Conservation (phyloP, 306 rosid species). For the Vigna radiata region DNA sequence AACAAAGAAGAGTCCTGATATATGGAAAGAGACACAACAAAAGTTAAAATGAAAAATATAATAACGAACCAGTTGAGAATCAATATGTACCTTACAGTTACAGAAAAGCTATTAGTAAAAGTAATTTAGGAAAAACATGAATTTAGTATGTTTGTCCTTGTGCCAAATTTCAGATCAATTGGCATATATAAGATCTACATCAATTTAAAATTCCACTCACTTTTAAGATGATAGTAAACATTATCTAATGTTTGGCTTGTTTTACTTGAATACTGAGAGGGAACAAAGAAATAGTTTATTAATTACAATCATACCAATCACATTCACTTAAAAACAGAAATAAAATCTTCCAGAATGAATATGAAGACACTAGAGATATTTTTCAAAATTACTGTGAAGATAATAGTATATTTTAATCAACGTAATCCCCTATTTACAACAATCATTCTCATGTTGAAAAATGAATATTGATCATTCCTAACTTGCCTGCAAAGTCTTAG, state of each 20-base stretch:
- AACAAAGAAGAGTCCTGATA: constrained; percentile 71
- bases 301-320: no score
- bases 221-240: not conserved
- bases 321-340: no score
- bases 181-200: not conserved
- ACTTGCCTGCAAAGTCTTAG: no score
- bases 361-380: no score
- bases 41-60: constrained; percentile 24
- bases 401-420: no score
- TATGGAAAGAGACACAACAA: constrained; percentile 35
- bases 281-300: no score
- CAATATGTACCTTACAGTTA: constrained; percentile 9
- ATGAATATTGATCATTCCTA: no score
- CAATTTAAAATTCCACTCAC: not conserved
- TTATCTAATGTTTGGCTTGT: not conserved
- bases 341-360: no score
- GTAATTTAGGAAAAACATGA: not conserved
- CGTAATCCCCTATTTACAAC: not conserved
- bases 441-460: no score
- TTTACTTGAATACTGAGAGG: not conserved
- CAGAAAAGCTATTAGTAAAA: constrained; percentile 2
- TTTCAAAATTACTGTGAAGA: no score
- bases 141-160: not conserved
- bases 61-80: constrained; percentile 16
- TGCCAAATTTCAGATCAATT: not conserved